Conservation (phyloP, 164 flowering plant species). For the Umbilicus rupestris region DNA sequence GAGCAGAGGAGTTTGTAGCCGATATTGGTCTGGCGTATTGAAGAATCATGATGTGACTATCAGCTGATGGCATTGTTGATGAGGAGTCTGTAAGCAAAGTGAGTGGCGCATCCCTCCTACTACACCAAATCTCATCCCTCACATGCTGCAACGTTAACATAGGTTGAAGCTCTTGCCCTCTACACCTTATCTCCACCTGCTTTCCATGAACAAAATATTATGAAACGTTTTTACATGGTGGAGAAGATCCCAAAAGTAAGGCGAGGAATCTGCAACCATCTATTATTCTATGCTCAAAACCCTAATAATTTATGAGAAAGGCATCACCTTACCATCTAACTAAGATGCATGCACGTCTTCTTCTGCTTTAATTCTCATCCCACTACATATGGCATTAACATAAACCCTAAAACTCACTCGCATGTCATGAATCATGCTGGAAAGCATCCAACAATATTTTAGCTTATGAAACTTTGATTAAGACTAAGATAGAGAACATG, state of each 20-base stretch:
- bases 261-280: constrained; percentile 27
- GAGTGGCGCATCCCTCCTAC: constrained; percentile 22
- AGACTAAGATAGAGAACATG: background rate
- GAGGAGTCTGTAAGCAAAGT: constrained; percentile 55
- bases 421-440: background rate
- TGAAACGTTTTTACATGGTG: too few relatives aligned
- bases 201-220: background rate
- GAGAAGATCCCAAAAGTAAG: constrained; percentile 31
- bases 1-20: background rate
- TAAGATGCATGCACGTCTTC: constrained; percentile 61
- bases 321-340: background rate
- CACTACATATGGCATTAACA: constrained; percentile 2
- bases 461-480: background rate
- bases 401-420: constrained; percentile 12
- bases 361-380: constrained; percentile 21
- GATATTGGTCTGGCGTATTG: constrained; percentile 37
- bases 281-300: background rate
- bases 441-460: background rate
- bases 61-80: background rate
- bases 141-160: constrained; percentile 69
- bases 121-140: constrained; percentile 70
- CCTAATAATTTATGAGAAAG: background rate
- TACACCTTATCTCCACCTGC: constrained; percentile 80
- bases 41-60: constrained; percentile 66
- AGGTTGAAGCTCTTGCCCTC: constrained; percentile 61